Conservation (phyloP, 2,329 filamentous ascomycete species). For the Stachybotrys elegans region DNA sequence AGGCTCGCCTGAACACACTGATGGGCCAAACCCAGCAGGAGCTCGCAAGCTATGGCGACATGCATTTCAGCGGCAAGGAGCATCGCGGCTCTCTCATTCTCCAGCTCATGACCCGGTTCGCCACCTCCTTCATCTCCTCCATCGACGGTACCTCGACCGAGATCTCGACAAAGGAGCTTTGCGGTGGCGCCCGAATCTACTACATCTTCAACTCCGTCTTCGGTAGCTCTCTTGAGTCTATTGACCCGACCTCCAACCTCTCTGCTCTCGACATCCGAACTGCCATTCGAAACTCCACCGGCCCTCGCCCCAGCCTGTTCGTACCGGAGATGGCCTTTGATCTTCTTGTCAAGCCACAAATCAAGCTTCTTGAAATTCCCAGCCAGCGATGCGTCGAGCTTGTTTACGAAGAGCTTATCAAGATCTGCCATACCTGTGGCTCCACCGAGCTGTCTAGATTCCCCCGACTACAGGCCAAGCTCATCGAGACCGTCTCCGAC, state of each 20-base stretch:
- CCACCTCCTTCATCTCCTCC: conserved; percentile 94
- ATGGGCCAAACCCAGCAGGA: conserved; percentile 99
- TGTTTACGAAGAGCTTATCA: conserved; percentile 98
- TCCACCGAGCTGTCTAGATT: conserved; percentile 90
- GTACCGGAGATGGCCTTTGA: conserved; percentile 98
- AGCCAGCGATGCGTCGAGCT: conserved; percentile 96
- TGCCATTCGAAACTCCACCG: conserved; percentile 95
- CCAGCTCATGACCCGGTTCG: conserved; percentile 97
- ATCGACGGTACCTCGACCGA: conserved; percentile 98
- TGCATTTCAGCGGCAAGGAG: conserved; percentile 95
- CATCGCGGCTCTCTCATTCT: conserved; percentile 92
- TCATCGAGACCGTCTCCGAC: conserved; percentile 97
- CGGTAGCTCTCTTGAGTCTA: conserved; percentile 90
- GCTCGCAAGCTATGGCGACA: conserved; percentile 94
- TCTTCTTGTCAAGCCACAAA: conserved; percentile 94
- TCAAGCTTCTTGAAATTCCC: conserved; percentile 91
- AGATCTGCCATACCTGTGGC: conserved; percentile 98
- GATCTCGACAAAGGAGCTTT: conserved; percentile 97
- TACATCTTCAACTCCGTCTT: conserved; percentile 99
- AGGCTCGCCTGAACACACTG: conserved; percentile 91
- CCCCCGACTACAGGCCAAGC: conserved; percentile 87
- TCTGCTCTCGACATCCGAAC: conserved; percentile 93
- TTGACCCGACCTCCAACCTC: conserved; percentile 93
- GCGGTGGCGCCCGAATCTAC: conserved; percentile 91
- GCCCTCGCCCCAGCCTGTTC: conserved; percentile 89